Evolutionary conservation across 768 basidiomycete genomes (phyloP).

Genomic region (Collybia nuda): DNA sequence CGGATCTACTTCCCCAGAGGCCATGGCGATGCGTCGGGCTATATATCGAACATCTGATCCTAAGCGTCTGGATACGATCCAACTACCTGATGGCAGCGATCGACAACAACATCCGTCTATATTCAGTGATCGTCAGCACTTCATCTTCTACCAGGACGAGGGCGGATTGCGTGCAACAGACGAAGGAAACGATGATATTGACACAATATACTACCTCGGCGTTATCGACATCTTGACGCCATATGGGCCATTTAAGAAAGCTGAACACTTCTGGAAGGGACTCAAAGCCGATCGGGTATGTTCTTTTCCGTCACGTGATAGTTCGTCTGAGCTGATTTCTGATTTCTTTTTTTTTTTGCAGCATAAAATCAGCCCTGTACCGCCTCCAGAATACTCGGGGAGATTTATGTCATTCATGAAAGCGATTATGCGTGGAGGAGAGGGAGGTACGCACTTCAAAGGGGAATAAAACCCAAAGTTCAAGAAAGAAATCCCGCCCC

Average conservation of each 20-base stretch:
- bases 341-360: too few species aligned
- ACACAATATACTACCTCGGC: constrained; percentile 90
- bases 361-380: constrained; percentile 96
- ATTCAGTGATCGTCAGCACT: constrained; percentile 65
- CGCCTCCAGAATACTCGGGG: constrained; percentile 82
- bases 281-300: constrained; percentile 82
- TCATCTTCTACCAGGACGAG: constrained; percentile 96
- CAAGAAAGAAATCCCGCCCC: not conserved
- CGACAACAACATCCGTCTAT: constrained; percentile 3
- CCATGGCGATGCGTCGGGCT: constrained; percentile 81
- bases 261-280: constrained; percentile 94
- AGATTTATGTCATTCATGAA: constrained; percentile 89
- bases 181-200: constrained; percentile 71
- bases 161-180: constrained; percentile 90
- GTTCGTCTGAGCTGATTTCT: constrained; percentile 6
- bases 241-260: constrained; percentile 70
- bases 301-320: constrained; percentile 17
- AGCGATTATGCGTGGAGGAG: constrained; percentile 82
- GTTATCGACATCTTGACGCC: constrained; percentile 98
- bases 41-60: constrained; percentile 78
- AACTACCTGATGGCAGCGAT: constrained; percentile 18
- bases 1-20: constrained; percentile 56
- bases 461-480: constrained; percentile 20
- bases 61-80: constrained; percentile 50
- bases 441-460: constrained; percentile 51